A percentile compares a stretch with the other conserved stretches of the same genome.
phyloP scores from a whole-genome alignment of 495 filamentous ascomycete species.

The Jackrogersella minutella region DNA sequence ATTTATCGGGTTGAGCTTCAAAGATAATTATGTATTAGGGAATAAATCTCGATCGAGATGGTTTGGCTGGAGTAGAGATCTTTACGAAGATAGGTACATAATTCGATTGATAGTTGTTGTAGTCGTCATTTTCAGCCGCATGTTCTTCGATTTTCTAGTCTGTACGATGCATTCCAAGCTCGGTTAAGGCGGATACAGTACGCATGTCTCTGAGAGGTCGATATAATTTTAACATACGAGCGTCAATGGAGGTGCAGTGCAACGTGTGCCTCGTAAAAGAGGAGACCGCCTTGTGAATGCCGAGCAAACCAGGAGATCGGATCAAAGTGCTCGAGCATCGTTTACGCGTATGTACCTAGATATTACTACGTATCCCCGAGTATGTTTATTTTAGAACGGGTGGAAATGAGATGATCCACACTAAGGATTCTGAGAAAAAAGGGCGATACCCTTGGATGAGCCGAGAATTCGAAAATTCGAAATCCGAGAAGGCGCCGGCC shows the following conservation, averaged over 20 bases:
- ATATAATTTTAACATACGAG: constrained; percentile 42
- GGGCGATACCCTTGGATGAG: not conserved
- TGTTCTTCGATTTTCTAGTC: not conserved
- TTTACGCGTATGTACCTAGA: constrained; percentile 2
- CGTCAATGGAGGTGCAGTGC: constrained; percentile 21
- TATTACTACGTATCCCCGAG: too few relatives aligned
- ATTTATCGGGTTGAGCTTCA: not conserved
- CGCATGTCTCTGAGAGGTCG: constrained; percentile 6
- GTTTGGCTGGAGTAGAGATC: constrained; percentile 1
- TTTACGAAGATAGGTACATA: not conserved
- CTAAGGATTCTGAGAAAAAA: not conserved
- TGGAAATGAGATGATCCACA: constrained; percentile 23
- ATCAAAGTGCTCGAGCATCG: constrained; percentile 24
- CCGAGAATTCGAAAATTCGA: constrained; percentile 8
- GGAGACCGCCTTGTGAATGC: constrained; percentile 20
- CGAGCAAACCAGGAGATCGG: constrained; percentile 30
- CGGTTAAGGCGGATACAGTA: constrained; percentile 30
- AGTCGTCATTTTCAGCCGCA: constrained; percentile 26
- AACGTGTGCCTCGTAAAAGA: constrained; percentile 42
- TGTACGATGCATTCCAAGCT: constrained; percentile 9
- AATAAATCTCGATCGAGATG: not conserved
- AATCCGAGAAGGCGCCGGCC: constrained; percentile 31
- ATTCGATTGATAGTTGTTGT: not conserved
- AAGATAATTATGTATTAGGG: not conserved
- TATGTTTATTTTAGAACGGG: constrained; percentile 8